phyloP scores from a whole-genome alignment of 1,139 yeast species.

The Saccharomyces hybrid region DNA sequence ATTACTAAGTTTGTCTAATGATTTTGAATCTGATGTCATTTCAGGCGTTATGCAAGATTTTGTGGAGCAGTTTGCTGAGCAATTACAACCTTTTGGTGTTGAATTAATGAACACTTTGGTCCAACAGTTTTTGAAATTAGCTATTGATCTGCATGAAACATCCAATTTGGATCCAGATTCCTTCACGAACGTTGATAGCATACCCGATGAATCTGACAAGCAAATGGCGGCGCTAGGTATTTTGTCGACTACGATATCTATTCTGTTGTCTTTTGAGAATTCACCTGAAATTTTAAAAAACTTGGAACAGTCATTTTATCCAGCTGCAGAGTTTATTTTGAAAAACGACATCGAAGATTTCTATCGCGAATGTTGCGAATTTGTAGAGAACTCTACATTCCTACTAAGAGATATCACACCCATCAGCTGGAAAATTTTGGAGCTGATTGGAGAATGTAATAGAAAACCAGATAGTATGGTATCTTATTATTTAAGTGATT shows the following conservation, averaged over 20 bases:
- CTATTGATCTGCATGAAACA: slow-evolving; percentile 61
- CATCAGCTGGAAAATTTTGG: slow-evolving; percentile 68
- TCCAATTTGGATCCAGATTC: slow-evolving; percentile 45
- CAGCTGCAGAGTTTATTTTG: slow-evolving; percentile 64
- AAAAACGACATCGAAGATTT: slow-evolving; percentile 64
- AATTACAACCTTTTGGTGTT: slow-evolving; percentile 88
- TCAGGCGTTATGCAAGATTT: slow-evolving; percentile 93
- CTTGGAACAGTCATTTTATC: slow-evolving; percentile 67
- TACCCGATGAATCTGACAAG: slow-evolving; percentile 54
- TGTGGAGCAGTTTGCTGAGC: slow-evolving; percentile 81
- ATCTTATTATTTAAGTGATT: slow-evolving; percentile 63
- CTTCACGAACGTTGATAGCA: slow-evolving; percentile 40
- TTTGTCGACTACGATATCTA: slow-evolving; percentile 78
- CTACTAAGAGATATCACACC: slow-evolving; percentile 65
- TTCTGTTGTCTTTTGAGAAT: slow-evolving; percentile 79
- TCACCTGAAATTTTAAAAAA: slow-evolving; percentile 58
- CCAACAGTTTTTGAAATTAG: slow-evolving; percentile 70
- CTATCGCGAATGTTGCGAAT: slow-evolving; percentile 72
- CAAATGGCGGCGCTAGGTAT: slow-evolving; percentile 84
- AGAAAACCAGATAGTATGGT: slow-evolving; percentile 44
- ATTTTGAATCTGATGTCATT: slow-evolving; percentile 79
- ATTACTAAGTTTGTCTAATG: slow-evolving; percentile 65
- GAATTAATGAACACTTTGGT: slow-evolving; percentile 75
- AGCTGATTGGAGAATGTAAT: slow-evolving; percentile 47
- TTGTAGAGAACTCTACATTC: slow-evolving; percentile 80